Evolutionary conservation across 2,329 filamentous ascomycete species (phyloP), one percentile per base, ranked within the genome.

Genomic region (Aureobasidium sp.): DNA sequence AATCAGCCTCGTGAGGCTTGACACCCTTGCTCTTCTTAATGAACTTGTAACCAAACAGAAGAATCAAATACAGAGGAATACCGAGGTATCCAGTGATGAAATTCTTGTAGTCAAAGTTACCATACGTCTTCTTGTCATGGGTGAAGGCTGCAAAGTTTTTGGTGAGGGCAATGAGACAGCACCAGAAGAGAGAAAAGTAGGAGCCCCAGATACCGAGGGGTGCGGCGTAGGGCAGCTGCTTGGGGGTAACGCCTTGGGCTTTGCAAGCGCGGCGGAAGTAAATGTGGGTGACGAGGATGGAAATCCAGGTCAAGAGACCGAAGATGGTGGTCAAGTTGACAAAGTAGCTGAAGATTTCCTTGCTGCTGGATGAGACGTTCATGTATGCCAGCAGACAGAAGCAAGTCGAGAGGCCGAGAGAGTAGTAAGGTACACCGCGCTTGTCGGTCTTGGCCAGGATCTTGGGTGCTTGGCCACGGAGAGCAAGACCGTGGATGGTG

Each of bases 131-230:
- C 20, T 37, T 65, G 45, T 68, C 73, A 63, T 72, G 74, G 2
- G 84, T 79, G 74, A 94, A 94, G 63, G 88, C 86, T 62, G 83
- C 80, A 75, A 85, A 94, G 79, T 91, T 92, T 82, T 94, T 95
- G 70, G 90, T 93, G 57, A 95, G 71, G 1, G 87, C 83, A 64
- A 94, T 88, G 37, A 94, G 71, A 69, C 82, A 80, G 75, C 88
- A 91, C 76, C 91, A 86, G 70, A 79, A 77, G 2, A 94, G 79
- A 0, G 87, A 87, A 63, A 78, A 77, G 70, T 85, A 85, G 0
- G 87, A 90, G 12, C 90, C 90, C 64, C 73, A 82, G 41, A 85
- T 75, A n/a, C 90, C 89, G 17, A 92, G 80, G 0, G 90, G 90
- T 0, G 89, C 87, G 17, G 80, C 42, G 87, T 88, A 74, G 29